Base-by-base conservation (phyloP, 164 flowering plant genomes). In the Aristolochia fimbriata region DNA sequence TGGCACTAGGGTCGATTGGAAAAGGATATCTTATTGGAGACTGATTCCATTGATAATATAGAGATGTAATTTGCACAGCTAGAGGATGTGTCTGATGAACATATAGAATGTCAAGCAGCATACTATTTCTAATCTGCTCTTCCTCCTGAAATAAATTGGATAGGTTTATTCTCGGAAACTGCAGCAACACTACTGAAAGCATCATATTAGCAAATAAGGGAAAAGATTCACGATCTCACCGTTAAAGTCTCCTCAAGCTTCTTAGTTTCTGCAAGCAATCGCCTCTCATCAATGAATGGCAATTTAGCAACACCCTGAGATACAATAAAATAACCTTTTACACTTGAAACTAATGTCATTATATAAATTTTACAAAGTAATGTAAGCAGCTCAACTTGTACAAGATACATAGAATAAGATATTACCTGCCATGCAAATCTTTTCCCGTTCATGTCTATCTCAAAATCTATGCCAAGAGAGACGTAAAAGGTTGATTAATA, bases 391-490 rank as follows among this genome's bases (percentile, higher is more conserved):
- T 11, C 57, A 61, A 48, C 15, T 2, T 14, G 48, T 13, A 41
- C 31, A 5, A 2, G 23, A 23, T 59, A 57, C 24, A 22, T 20
- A n/a, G 22, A 51, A 58, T 0, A 63, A 54, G 51, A 56, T 7
- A 12, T 15, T 65, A 91, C 99, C 99, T 94, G 99, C 99, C 99
- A 94, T 21, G 93, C 81, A 65, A 83, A 87, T 37, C 96, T 86
- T 74, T 94, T 94, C 11, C 99, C 99, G 80, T 94, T 85, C 99
- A 94, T 87, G 70, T 94, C 99, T 56, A 94, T 71, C 77, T 87
- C 91, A 77, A 94, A 87, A 78, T 88, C 99, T 94, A 81, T 51
- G 22, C 41, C 72, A 20, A 73, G 11, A 65, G 60, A 66, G 15
- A 60, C 63, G 56, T 8, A 30, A 14, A 51, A 65, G 14, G 41